These are phyloP conservation scores for Daldinia grandis DNA, from an alignment of 495 filamentous ascomycete genomes.

Conservation along the genomic window DNA sequence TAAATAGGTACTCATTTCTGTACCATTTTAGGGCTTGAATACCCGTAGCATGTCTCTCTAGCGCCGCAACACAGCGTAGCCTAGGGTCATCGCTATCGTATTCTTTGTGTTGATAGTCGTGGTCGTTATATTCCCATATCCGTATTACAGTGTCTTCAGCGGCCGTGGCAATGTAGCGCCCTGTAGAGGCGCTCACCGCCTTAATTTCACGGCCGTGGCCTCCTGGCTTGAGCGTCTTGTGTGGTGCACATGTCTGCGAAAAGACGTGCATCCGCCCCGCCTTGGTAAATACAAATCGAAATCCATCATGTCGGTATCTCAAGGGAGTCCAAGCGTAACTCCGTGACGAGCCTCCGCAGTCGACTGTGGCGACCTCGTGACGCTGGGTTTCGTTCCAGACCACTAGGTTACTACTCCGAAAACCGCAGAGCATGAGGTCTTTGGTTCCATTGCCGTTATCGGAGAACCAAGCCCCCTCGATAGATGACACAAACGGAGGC, in stretches of 20 bases:
- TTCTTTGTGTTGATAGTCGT: neutral
- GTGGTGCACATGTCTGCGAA: slow-evolving; percentile 57
- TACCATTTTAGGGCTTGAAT: slow-evolving; percentile 85
- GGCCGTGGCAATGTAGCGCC: slow-evolving; percentile 74
- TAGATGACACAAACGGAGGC: slow-evolving; percentile 69
- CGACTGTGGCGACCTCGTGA: slow-evolving; percentile 70
- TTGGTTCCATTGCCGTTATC: slow-evolving; percentile 37
- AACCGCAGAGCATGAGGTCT: slow-evolving; percentile 79
- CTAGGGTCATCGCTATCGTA: slow-evolving; percentile 2
- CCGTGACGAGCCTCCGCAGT: slow-evolving; percentile 86
- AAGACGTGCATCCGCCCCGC: slow-evolving; percentile 61
- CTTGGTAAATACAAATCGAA: slow-evolving; percentile 64
- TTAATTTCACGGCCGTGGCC: slow-evolving; percentile 92
- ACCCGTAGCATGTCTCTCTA: slow-evolving; percentile 80
- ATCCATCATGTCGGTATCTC: slow-evolving; percentile 41
- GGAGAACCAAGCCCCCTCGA: slow-evolving; percentile 73
- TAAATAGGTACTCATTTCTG: slow-evolving; percentile 74
- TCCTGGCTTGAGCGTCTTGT: slow-evolving; percentile 68
- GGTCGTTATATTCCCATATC: slow-evolving; percentile 60
- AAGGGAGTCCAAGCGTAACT: slow-evolving; percentile 69
- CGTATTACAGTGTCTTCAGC: slow-evolving; percentile 89
- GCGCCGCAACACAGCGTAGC: slow-evolving; percentile 64
- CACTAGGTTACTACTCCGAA: slow-evolving; percentile 78
- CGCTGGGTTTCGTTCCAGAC: slow-evolving; percentile 76
- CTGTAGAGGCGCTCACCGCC: slow-evolving; percentile 64